A percentile compares a stretch with the other conserved stretches of the same genome.
These are phyloP conservation scores for Wickerhamomyces hampshirensis DNA, from an alignment of 805 yeast species.

Conservation along the genomic window DNA sequence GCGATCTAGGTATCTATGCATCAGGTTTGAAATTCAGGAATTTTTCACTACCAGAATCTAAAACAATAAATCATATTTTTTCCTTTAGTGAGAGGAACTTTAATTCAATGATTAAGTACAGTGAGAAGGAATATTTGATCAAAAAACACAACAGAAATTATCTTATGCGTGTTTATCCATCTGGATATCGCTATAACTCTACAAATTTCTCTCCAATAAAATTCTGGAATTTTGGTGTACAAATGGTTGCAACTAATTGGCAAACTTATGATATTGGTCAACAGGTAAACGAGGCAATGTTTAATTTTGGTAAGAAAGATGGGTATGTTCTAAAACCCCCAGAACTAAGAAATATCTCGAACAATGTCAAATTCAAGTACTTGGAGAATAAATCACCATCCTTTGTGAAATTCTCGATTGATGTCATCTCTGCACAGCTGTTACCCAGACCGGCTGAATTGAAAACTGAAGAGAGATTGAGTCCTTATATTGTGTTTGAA, in stretches of 20 bases:
- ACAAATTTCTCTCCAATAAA: conserved; percentile 74
- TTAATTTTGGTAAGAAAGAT: conserved; percentile 48
- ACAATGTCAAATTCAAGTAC: conserved; percentile 20
- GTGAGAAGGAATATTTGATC: conserved; percentile 47
- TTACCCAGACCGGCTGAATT: conserved; percentile 64
- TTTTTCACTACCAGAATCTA: conserved; percentile 82
- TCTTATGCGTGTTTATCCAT: conserved; percentile 85
- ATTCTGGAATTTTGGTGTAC: conserved; percentile 84
- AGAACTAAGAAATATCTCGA: conserved; percentile 28
- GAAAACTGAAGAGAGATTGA: conserved; percentile 40
- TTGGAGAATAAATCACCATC: conserved; percentile 7
- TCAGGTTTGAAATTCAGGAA: conserved; percentile 71
- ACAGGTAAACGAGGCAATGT: conserved; percentile 81
- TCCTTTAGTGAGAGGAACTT: conserved; percentile 77
- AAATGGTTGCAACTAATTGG: conserved; percentile 97
- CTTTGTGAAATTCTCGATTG: conserved; percentile 29
- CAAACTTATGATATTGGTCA: conserved; percentile 88
- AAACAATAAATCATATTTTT: conserved; percentile 74
- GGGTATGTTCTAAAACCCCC: conserved; percentile 83
- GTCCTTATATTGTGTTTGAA: conserved; percentile 62
- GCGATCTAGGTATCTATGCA: conserved; percentile 59
- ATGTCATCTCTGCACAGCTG: conserved; percentile 77
- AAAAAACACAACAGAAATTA: conserved; percentile 72
- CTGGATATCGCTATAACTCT: conserved; percentile 69
- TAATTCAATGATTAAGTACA: conserved; percentile 59